Percentiles rank a stretch among this genome's conserved stretches.
phyloP scores from a whole-genome alignment of 1,139 yeast species.

The Candida sojae region DNA sequence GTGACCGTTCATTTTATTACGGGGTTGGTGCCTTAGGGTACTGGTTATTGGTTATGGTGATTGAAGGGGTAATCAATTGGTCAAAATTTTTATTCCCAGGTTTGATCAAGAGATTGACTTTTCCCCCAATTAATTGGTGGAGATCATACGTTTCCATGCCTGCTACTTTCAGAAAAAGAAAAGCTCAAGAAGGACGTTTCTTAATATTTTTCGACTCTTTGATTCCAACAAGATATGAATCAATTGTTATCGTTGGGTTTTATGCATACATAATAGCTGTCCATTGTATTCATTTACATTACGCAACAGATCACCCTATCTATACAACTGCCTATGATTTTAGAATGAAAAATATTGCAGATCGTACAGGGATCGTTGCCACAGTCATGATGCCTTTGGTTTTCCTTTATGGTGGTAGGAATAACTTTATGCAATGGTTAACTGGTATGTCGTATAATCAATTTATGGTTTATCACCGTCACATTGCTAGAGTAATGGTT shows the following conservation, averaged over 20 bases:
- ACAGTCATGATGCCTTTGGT: conserved; percentile 28
- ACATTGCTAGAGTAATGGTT: conserved; percentile 36
- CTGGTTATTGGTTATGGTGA: conserved; percentile 47
- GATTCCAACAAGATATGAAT: conserved; percentile 29
- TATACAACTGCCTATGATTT: conserved; percentile 20
- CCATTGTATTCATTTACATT: conserved; percentile 36
- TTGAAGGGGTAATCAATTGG: conserved; percentile 47
- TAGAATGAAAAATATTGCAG: conserved; percentile 26
- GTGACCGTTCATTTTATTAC: conserved; percentile 40
- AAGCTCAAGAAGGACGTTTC: conserved; percentile 22
- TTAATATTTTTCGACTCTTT: conserved; percentile 21
- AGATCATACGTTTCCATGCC: conserved; percentile 33
- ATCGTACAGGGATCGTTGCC: conserved; percentile 34
- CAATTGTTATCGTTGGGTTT: conserved; percentile 32
- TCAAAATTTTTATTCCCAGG: conserved; percentile 27
- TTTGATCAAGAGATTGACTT: conserved; percentile 20
- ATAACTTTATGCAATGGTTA: conserved; percentile 43
- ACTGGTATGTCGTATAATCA: conserved; percentile 40
- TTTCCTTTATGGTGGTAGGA: conserved; percentile 29
- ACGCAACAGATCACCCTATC: conserved; percentile 24
- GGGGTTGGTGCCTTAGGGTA: conserved; percentile 51
- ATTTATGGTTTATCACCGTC: conserved; percentile 38
- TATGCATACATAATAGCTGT: conserved; percentile 24
- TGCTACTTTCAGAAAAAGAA: conserved; percentile 25
- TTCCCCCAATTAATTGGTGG: conserved; percentile 22